These are phyloP conservation scores for Dictyostelium capitatum DNA, from an alignment of 78 protist genomes.

Conservation along the genomic window DNA sequence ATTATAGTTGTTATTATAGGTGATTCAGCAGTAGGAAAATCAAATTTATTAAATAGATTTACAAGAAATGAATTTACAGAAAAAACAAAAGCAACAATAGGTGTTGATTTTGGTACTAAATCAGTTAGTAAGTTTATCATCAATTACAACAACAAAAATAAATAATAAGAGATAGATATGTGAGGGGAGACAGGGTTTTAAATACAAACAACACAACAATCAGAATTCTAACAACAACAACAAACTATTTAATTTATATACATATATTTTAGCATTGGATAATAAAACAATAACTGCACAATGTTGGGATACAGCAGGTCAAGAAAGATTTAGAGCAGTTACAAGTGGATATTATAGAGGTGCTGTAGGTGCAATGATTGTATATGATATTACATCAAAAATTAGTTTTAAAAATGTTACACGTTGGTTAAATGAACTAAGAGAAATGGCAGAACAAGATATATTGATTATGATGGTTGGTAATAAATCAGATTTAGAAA, in stretches of 20 bases:
- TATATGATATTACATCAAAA: slow-evolving; percentile 97
- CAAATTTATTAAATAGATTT: slow-evolving; percentile 90
- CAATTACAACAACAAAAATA: too few species aligned
- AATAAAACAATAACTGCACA: slow-evolving; percentile 64
- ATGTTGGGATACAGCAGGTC: slow-evolving; percentile 96
- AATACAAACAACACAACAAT: too few species aligned
- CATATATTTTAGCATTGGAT: slow-evolving; percentile 76
- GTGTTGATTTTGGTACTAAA: slow-evolving; percentile 95
- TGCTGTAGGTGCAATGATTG: slow-evolving; percentile 99
- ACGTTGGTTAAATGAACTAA: slow-evolving; percentile 89
- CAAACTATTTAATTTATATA: too few species aligned
- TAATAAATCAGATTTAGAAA: slow-evolving; percentile 92
- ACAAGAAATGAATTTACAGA: slow-evolving; percentile 90
- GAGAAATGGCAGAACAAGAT: slow-evolving; percentile 84
- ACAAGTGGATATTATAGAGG: slow-evolving; percentile 96
- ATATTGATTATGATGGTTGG: slow-evolving; percentile 90
- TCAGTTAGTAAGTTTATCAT: background rate
- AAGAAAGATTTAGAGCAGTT: slow-evolving; percentile 98
- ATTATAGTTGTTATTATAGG: slow-evolving; percentile 79
- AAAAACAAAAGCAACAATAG: slow-evolving; percentile 92
- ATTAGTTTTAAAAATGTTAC: slow-evolving; percentile 95
- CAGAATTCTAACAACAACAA: too few species aligned
- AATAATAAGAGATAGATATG: too few species aligned
- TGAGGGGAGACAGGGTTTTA: too few species aligned
- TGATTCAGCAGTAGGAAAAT: slow-evolving; percentile 82